A percentile compares a stretch with the other conserved stretches of the same genome.
Evolutionary conservation across 2,329 filamentous ascomycete species (phyloP).

Genomic region (Alternaria postmessia): DNA sequence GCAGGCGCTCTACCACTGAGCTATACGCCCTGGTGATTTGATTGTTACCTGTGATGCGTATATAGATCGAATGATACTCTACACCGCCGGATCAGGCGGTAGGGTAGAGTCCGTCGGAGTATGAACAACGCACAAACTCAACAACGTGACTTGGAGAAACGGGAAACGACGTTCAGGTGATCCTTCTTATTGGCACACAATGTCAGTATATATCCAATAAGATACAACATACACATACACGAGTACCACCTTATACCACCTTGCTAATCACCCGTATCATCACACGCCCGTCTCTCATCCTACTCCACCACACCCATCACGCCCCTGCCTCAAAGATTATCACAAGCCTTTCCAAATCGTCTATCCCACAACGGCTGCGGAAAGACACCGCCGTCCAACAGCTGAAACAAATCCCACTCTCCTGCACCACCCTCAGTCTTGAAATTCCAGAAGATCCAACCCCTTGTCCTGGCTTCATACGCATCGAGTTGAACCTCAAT

Average conservation of each 20-base stretch:
- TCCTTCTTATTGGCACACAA: neutral
- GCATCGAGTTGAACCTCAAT: constrained; percentile 64
- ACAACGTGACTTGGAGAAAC: neutral
- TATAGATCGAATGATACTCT: neutral
- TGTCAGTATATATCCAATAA: neutral
- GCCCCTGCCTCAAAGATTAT: constrained; percentile 22
- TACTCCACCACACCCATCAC: neutral
- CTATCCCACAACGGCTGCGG: constrained; percentile 49
- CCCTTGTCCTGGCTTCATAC: constrained; percentile 59
- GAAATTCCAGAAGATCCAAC: constrained; percentile 68
- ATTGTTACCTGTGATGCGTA: too few species aligned
- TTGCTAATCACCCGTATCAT: neutral
- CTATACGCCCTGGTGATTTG: too few species aligned
- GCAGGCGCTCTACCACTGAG: too few species aligned
- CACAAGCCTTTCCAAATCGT: constrained; percentile 41
- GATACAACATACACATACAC: neutral
- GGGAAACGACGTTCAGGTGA: neutral
- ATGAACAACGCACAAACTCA: neutral
- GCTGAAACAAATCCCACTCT: constrained; percentile 62
- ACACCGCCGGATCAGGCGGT: neutral
- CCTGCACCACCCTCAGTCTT: constrained; percentile 61
- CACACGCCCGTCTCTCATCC: neutral
- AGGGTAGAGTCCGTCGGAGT: neutral
- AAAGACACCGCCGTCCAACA: constrained; percentile 61
- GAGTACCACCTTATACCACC: neutral